A percentile compares a stretch with the other conserved stretches of the same genome.
These are phyloP conservation scores for Aspergillus jensenii DNA, from an alignment of 2,329 filamentous ascomycete genomes.

Conservation along the genomic window DNA sequence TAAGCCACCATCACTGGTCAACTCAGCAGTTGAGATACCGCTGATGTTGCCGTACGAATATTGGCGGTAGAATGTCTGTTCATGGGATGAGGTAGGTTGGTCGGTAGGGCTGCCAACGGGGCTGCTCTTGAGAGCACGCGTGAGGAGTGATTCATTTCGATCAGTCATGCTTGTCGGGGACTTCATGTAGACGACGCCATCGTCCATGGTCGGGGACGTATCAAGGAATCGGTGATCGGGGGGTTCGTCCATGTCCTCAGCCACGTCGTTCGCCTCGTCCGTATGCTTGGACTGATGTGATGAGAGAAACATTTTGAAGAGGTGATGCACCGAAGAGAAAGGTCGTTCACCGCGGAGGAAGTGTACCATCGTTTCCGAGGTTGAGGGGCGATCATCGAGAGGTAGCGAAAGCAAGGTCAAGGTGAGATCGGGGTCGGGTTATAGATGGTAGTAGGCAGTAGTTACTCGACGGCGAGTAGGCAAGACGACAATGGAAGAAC, in stretches of 20 bases:
- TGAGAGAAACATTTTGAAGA: conserved; percentile 47
- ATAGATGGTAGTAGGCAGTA: background rate
- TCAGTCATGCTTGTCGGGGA: conserved; percentile 49
- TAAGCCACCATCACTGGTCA: conserved; percentile 91
- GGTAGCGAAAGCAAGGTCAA: background rate
- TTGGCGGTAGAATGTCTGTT: conserved; percentile 59
- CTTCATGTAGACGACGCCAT: conserved; percentile 47
- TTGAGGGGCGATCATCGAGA: conserved; percentile 11
- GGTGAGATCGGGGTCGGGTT: background rate
- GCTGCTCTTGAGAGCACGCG: conserved; percentile 72
- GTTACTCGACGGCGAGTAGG: conserved; percentile 14
- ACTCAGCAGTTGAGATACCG: conserved; percentile 77
- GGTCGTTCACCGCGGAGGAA: conserved; percentile 31
- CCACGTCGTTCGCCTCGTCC: conserved; percentile 61
- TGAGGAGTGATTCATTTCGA: conserved; percentile 78
- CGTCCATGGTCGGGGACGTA: conserved; percentile 28
- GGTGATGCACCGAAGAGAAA: conserved; percentile 39
- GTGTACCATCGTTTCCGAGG: conserved; percentile 30
- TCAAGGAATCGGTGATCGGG: conserved; percentile 58
- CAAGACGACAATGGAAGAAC: conserved; percentile 10
- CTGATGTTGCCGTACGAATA: conserved; percentile 71
- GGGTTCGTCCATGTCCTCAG: conserved; percentile 82
- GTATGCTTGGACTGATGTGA: conserved; percentile 39
- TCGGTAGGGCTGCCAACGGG: conserved; percentile 52
- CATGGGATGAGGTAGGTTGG: conserved; percentile 34